A percentile compares a stretch with the other conserved stretches of the same genome.
Conservation (phyloP, 352 stramenopile species). For the Albugo laibachii region DNA sequence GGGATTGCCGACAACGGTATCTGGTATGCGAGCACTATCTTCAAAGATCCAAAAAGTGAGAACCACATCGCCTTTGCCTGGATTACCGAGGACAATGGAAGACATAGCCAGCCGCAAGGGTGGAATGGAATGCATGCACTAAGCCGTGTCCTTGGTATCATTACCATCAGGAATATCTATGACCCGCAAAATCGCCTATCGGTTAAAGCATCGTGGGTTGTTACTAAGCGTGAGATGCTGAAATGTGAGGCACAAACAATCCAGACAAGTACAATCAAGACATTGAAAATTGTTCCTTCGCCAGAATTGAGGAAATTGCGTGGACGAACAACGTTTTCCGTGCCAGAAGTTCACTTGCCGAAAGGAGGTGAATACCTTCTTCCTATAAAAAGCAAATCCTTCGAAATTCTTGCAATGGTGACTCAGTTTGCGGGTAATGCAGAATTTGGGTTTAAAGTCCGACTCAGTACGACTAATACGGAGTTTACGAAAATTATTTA, state of each 20-base stretch:
- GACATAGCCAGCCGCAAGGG: slow-evolving; percentile 24
- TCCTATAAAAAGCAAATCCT: slow-evolving; percentile 8
- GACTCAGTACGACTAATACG: slow-evolving; percentile 17
- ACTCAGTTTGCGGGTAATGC: slow-evolving; percentile 16
- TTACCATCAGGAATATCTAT: slow-evolving; percentile 26
- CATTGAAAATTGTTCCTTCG: slow-evolving; percentile 22
- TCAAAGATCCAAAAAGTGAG: slow-evolving; percentile 29
- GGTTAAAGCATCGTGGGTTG: slow-evolving; percentile 32
- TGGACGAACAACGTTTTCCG: slow-evolving; percentile 3
- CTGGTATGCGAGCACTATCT: slow-evolving; percentile 52
- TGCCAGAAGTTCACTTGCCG: too few relatives aligned
- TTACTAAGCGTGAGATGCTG: not conserved
- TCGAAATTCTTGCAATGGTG: slow-evolving; percentile 28
- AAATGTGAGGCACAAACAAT: too few relatives aligned
- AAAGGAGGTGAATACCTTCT: too few relatives aligned
- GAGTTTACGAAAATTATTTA: slow-evolving; percentile 42
- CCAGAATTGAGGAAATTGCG: slow-evolving; percentile 24
- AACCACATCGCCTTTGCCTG: slow-evolving; percentile 40
- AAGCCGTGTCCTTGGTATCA: slow-evolving; percentile 25
- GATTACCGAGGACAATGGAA: slow-evolving; percentile 33
- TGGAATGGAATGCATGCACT: slow-evolving; percentile 48
- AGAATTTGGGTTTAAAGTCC: slow-evolving; percentile 37
- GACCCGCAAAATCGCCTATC: slow-evolving; percentile 24
- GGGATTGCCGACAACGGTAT: slow-evolving; percentile 35
- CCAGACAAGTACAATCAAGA: slow-evolving; percentile 46